Conservation (phyloP, 192 early-diverging fungal species). For the Cladochytrium replicatum region DNA sequence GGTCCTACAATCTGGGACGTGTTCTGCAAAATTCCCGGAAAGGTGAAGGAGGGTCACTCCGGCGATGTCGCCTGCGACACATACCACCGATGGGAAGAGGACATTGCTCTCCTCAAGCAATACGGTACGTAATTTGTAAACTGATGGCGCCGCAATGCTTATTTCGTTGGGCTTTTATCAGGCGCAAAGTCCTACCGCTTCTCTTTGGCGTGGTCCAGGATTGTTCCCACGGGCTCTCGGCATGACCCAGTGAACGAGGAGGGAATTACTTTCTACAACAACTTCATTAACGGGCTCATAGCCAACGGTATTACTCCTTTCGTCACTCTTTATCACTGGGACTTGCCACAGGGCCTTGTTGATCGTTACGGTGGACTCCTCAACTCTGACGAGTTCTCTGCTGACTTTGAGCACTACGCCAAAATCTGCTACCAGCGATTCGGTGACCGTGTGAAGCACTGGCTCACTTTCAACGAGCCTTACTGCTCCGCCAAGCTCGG, state of each 20-base stretch:
- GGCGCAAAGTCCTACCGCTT: conserved; percentile 30
- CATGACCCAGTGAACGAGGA: conserved; percentile 19
- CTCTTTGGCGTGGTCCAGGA: conserved; percentile 38
- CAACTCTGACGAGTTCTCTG: conserved; percentile 15
- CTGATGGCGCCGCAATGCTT: neutral
- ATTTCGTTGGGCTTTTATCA: too few species aligned
- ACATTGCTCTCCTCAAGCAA: conserved; percentile 19
- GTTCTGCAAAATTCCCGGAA: conserved; percentile 17
- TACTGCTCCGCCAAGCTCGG: conserved; percentile 10
- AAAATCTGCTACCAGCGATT: conserved; percentile 26
- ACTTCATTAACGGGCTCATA: conserved; percentile 25
- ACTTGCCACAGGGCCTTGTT: conserved; percentile 22
- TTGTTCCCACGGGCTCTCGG: conserved; percentile 23
- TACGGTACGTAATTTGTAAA: neutral
- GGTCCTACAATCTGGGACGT: conserved; percentile 34
- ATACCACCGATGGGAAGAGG: conserved; percentile 26
- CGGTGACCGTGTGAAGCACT: conserved; percentile 32
- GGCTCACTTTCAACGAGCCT: conserved; percentile 39
- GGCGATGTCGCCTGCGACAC: conserved; percentile 26
- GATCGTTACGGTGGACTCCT: conserved; percentile 22
- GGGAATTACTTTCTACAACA: conserved; percentile 35
- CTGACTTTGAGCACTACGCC: conserved; percentile 29
- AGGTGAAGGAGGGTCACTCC: conserved; percentile 9
- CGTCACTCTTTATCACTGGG: conserved; percentile 36
- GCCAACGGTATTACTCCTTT: conserved; percentile 23